A percentile compares a stretch with the other conserved stretches of the same genome.
phyloP scores from a whole-genome alignment of 306 rosid species.

The Cucumis melo region DNA sequence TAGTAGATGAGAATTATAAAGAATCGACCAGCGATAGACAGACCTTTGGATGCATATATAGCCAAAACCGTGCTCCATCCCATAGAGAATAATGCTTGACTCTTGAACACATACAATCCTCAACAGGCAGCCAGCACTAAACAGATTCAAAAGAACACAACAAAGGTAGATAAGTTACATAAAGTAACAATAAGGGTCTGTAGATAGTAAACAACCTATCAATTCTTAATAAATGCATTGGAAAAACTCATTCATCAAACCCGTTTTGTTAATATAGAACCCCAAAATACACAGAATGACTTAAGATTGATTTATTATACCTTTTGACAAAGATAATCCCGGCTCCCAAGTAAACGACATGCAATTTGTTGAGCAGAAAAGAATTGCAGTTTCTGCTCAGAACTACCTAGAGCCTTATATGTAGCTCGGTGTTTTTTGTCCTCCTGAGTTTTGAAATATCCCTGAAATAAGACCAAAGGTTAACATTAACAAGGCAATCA shows the following conservation, averaged over 20 bases:
- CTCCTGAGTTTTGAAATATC: constrained; percentile 41
- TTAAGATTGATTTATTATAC: constrained; percentile 18
- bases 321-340: constrained; percentile 90
- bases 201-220: neutral
- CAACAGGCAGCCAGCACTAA: constrained; percentile 86
- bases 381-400: constrained; percentile 66
- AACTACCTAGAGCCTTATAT: constrained; percentile 54
- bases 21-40: constrained; percentile 8
- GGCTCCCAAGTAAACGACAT: constrained; percentile 87
- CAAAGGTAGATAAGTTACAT: neutral
- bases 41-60: constrained; percentile 98
- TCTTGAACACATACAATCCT: constrained; percentile 83
- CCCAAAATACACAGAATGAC: neutral
- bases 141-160: neutral
- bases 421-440: constrained; percentile 84
- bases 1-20: neutral
- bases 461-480: constrained; percentile 22
- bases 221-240: neutral
- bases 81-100: constrained; percentile 35
- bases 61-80: constrained; percentile 65
- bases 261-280: neutral
- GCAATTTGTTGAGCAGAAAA: constrained; percentile 89
- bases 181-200: neutral
- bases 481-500: neutral
- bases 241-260: neutral